Percentiles rank a stretch among this genome's conserved stretches.
Conservation (phyloP, 2,329 filamentous ascomycete genomes). For the Exophiala bonariae region DNA sequence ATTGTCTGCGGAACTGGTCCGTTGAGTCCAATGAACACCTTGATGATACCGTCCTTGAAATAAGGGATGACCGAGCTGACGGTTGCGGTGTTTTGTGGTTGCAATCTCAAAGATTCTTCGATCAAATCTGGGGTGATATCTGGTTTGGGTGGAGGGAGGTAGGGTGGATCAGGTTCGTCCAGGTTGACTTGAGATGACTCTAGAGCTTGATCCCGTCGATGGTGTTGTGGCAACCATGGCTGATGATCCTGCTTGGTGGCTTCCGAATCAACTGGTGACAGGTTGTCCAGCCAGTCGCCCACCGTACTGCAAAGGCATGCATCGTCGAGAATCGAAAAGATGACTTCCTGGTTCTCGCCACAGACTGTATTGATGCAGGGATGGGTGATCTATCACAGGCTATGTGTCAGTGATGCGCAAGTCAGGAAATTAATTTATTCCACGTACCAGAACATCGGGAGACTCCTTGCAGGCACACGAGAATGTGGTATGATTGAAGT, state of each 20-base stretch:
- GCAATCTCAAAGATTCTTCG: conserved; percentile 22
- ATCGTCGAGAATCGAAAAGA: conserved; percentile 18
- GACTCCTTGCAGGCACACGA: too few relatives aligned
- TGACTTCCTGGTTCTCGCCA: conserved; percentile 5
- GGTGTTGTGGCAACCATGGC: conserved; percentile 1
- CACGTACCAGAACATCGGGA: conserved; percentile 6
- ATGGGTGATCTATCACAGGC: conserved; percentile 6
- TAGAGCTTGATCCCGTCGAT: conserved; percentile 3
- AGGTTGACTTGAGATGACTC: background rate
- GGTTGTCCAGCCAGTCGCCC: conserved; percentile 9
- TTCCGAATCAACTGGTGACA: background rate
- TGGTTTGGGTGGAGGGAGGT: conserved; percentile 26
- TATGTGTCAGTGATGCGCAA: background rate
- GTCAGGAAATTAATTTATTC: conserved; percentile 1
- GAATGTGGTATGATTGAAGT: too few relatives aligned
- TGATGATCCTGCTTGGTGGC: background rate
- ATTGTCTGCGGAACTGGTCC: conserved; percentile 23
- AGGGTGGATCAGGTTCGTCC: conserved; percentile 15
- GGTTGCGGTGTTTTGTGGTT: conserved; percentile 25
- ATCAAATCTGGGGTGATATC: conserved; percentile 25
- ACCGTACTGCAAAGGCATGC: conserved; percentile 14
- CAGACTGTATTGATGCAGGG: conserved; percentile 13
- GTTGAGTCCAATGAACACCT: conserved; percentile 21
- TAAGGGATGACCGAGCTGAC: conserved; percentile 24
- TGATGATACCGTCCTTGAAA: conserved; percentile 21